phyloP scores from a whole-genome alignment of 2,329 filamentous ascomycete genomes.

The Bretziella fagacearum region DNA sequence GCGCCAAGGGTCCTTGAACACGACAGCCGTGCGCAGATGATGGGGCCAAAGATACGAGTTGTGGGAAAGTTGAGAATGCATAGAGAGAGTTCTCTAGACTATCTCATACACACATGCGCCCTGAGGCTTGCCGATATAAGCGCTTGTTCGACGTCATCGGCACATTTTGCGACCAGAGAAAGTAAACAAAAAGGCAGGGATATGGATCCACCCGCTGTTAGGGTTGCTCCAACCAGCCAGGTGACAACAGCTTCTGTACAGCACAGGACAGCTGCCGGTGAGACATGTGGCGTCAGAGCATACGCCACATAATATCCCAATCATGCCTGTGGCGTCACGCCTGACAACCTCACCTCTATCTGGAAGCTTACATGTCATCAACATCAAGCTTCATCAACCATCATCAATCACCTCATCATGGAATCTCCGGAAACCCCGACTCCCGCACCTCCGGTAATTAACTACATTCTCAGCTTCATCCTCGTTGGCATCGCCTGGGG shows the following conservation, averaged over 20 bases:
- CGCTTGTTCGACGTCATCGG: conserved; percentile 4
- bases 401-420: neutral
- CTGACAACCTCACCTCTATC: neutral
- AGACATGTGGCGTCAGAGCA: too few relatives aligned
- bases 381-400: neutral
- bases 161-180: conserved; percentile 1
- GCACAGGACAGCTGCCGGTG: too few relatives aligned
- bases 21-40: neutral
- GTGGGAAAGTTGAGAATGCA: neutral
- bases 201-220: too few relatives aligned
- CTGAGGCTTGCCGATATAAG: neutral
- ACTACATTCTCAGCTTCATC: conserved; percentile 77
- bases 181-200: neutral
- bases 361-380: neutral
- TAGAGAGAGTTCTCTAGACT: neutral
- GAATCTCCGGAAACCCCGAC: neutral
- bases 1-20: neutral
- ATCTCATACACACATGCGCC: neutral
- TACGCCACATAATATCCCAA: too few relatives aligned
- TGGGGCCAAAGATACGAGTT: neutral
- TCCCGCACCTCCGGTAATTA: conserved; percentile 39
- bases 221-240: too few relatives aligned
- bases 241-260: too few relatives aligned
- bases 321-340: neutral
- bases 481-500: conserved; percentile 88